phyloP scores from a whole-genome alignment of 176 grass and related monocot species.

The Raddia guianensis region DNA sequence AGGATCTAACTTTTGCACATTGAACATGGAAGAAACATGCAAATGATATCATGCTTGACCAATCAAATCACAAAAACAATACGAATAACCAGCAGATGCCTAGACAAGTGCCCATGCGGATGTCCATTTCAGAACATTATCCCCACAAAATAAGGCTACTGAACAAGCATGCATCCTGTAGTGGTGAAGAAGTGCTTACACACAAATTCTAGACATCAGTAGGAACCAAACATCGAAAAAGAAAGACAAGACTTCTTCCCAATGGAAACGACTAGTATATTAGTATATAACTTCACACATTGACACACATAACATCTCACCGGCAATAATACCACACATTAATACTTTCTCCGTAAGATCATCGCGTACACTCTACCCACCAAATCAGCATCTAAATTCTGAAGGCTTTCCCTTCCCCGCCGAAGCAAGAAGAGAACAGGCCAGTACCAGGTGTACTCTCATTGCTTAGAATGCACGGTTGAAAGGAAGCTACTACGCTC shows the following conservation, averaged over 20 bases:
- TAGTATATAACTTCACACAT: slow-evolving; percentile 16
- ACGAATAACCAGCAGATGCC: not conserved
- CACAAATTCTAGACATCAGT: slow-evolving; percentile 7
- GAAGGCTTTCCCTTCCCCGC: slow-evolving; percentile 11
- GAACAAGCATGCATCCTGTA: slow-evolving; percentile 9
- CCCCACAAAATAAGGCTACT: slow-evolving; percentile 8
- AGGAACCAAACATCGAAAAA: not conserved
- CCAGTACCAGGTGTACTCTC: slow-evolving; percentile 31
- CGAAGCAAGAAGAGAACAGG: slow-evolving; percentile 5
- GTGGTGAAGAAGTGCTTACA: slow-evolving; percentile 28
- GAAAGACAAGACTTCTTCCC: not conserved
- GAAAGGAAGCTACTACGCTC: slow-evolving; percentile 10
- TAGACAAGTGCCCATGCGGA: slow-evolving; percentile 24
- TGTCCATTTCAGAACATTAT: slow-evolving; percentile 23
- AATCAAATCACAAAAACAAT: slow-evolving; percentile 20
- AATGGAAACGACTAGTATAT: not conserved
- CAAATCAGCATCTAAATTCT: slow-evolving; percentile 2
- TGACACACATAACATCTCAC: not conserved
- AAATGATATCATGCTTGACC: slow-evolving; percentile 23
- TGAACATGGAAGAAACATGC: slow-evolving; percentile 34
- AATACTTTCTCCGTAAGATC: slow-evolving; percentile 27
- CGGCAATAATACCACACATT: slow-evolving; percentile 28
- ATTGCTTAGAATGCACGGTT: slow-evolving; percentile 36
- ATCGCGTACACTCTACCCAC: slow-evolving; percentile 33
- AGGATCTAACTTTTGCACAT: not conserved